A percentile compares a stretch with the other conserved stretches of the same genome.
phyloP scores from a whole-genome alignment of 2,329 filamentous ascomycete genomes.

The Colletotrichum aenigma region DNA sequence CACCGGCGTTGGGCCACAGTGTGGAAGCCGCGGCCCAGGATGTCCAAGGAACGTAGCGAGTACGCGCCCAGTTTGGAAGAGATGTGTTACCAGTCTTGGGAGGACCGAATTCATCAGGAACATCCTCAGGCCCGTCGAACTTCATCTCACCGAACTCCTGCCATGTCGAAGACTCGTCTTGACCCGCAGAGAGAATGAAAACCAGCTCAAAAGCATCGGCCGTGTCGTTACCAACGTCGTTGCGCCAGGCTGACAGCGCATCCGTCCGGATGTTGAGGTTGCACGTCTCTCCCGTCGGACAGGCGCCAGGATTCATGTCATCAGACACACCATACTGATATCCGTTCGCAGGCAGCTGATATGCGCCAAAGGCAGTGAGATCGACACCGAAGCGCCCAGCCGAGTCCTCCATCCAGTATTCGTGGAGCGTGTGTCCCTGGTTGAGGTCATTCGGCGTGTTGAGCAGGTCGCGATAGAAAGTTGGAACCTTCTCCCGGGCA shows the following conservation, averaged over 20 bases:
- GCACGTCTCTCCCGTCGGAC: constrained; percentile 46
- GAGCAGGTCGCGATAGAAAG: constrained; percentile 54
- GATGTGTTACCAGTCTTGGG: constrained; percentile 38
- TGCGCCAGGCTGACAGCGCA: constrained; percentile 52
- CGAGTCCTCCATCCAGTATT: constrained; percentile 64
- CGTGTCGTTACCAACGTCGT: constrained; percentile 54
- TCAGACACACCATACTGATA: constrained; percentile 57
- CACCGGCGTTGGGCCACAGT: constrained; percentile 59
- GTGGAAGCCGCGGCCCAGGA: constrained; percentile 55
- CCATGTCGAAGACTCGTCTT: constrained; percentile 61
- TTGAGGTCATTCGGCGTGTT: constrained; percentile 55
- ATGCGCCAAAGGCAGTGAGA: constrained; percentile 56
- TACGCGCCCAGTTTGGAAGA: constrained; percentile 49
- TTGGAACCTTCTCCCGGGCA: constrained; percentile 48
- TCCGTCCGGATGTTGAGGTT: constrained; percentile 53
- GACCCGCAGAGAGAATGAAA: constrained; percentile 58
- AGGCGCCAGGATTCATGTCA: constrained; percentile 52
- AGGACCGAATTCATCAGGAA: constrained; percentile 54
- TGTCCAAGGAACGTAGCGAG: constrained; percentile 58
- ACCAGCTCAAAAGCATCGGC: constrained; percentile 53
- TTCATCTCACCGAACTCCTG: constrained; percentile 62
- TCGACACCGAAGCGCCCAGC: constrained; percentile 57
- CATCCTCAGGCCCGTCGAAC: constrained; percentile 49
- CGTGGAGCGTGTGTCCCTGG: constrained; percentile 55
- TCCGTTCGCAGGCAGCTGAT: constrained; percentile 48